Evolutionary conservation across 2,329 filamentous ascomycete genomes (phyloP).

Genomic region (Rosellinia necatrix): DNA sequence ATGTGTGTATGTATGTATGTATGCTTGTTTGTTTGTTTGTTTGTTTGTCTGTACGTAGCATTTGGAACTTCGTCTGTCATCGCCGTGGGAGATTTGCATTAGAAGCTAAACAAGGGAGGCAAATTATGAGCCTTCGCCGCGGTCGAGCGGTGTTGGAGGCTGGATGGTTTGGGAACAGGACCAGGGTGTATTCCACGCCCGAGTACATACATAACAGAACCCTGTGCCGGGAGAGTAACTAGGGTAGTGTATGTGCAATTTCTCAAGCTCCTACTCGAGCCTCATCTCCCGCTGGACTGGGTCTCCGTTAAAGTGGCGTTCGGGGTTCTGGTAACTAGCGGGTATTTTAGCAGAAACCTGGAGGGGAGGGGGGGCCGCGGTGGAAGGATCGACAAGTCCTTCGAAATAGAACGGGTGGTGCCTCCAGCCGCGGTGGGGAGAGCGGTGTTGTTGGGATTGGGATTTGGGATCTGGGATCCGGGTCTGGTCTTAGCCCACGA

Average conservation of each 20-base stretch:
- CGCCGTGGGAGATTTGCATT: slow-evolving; percentile 1
- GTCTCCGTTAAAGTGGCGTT: neutral
- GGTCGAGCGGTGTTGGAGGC: no score
- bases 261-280: slow-evolving; percentile 26
- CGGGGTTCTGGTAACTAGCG: neutral
- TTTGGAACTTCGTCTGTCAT: no score
- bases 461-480: no score
- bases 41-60: no score
- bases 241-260: slow-evolving; percentile 23
- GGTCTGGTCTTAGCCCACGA: slow-evolving; percentile 36
- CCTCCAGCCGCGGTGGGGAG: neutral
- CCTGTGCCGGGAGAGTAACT: neutral
- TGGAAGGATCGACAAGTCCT: slow-evolving; percentile 32
- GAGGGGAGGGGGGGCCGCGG: slow-evolving; percentile 30
- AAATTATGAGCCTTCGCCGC: no score
- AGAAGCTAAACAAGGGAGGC: neutral
- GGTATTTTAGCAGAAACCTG: slow-evolving; percentile 5
- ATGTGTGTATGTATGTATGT: no score
- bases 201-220: no score
- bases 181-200: no score
- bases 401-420: neutral
- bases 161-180: no score
- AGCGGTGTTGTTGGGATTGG: slow-evolving; percentile 28
- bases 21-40: no score
- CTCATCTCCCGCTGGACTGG: slow-evolving; percentile 26